These are phyloP conservation scores for Stereum hirsutum DNA, from an alignment of 1,284 basidiomycete species.

Conservation along the genomic window DNA sequence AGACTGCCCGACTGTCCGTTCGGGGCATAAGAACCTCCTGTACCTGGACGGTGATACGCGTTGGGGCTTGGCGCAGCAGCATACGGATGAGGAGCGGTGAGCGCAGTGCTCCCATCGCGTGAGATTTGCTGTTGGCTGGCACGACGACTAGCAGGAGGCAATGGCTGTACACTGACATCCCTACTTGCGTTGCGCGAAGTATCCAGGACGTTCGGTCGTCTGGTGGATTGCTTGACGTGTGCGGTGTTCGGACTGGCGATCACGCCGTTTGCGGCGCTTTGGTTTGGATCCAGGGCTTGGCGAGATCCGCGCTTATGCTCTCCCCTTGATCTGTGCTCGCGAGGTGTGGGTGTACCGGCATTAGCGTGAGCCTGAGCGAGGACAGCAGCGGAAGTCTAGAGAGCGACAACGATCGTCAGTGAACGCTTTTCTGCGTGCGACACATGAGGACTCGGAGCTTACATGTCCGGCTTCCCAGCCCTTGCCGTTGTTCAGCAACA, in stretches of 20 bases:
- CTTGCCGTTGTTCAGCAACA: conserved; percentile 83
- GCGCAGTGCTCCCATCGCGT: conserved; percentile 25
- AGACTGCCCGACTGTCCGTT: conserved; percentile 33
- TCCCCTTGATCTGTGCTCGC: conserved; percentile 41
- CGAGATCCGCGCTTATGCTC: conserved; percentile 47
- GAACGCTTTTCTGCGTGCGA: too few relatives aligned
- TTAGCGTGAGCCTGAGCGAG: conserved; percentile 45
- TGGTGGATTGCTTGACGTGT: conserved; percentile 44
- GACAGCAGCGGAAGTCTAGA: conserved; percentile 35
- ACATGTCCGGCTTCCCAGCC: conserved; percentile 82
- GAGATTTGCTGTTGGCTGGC: conserved; percentile 46
- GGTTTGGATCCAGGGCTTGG: conserved; percentile 32
- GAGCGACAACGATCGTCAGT: conserved; percentile 8
- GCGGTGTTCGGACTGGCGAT: conserved; percentile 55
- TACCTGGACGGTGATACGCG: conserved; percentile 35
- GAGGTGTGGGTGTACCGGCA: conserved; percentile 40
- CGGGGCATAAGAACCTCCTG: conserved; percentile 46
- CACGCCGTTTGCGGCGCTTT: conserved; percentile 46
- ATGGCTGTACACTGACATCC: conserved; percentile 51
- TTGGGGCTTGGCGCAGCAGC: conserved; percentile 48
- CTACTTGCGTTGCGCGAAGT: conserved; percentile 30
- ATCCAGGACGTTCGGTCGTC: conserved; percentile 31
- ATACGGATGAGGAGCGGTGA: conserved; percentile 58
- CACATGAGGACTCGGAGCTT: conserved; percentile 19
- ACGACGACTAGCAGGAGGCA: conserved; percentile 52